Percentiles rank a stretch among this genome's conserved stretches.
These are phyloP conservation scores for Scheffersomyces lignosus DNA, from an alignment of 805 yeast species.

Conservation along the genomic window DNA sequence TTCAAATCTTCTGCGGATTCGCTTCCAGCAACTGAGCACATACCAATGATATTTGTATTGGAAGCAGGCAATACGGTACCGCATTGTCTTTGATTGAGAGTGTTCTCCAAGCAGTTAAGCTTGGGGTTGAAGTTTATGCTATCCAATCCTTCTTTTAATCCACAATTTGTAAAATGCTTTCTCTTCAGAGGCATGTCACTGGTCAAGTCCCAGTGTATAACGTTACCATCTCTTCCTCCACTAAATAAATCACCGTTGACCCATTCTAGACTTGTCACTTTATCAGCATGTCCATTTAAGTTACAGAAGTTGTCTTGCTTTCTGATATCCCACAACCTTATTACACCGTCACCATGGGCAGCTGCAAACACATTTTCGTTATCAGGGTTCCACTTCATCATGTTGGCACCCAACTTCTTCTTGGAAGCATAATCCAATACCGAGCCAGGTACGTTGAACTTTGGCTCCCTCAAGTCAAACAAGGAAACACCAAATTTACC, in stretches of 20 bases:
- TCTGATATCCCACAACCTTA: slow-evolving; percentile 77
- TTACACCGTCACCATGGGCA: slow-evolving; percentile 54
- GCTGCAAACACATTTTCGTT: slow-evolving; percentile 66
- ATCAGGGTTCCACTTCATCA: slow-evolving; percentile 62
- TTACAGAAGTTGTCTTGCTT: slow-evolving; percentile 53
- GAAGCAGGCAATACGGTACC: slow-evolving; percentile 66
- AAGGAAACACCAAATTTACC: slow-evolving; percentile 75
- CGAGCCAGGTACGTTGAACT: slow-evolving; percentile 31
- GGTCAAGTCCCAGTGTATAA: slow-evolving; percentile 65
- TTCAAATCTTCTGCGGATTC: slow-evolving; percentile 29
- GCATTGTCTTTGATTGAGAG: slow-evolving; percentile 48
- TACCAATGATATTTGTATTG: slow-evolving; percentile 46
- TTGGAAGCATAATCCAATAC: slow-evolving; percentile 12
- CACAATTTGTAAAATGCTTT: slow-evolving; percentile 31
- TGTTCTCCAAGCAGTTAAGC: slow-evolving; percentile 30
- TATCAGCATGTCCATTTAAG: slow-evolving; percentile 56
- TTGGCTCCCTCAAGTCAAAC: slow-evolving; percentile 62
- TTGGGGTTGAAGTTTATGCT: slow-evolving; percentile 38
- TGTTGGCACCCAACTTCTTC: slow-evolving; percentile 31
- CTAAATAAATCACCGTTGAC: slow-evolving; percentile 51
- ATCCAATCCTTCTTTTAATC: slow-evolving; percentile 46
- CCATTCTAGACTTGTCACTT: slow-evolving; percentile 64
- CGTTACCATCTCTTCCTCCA: slow-evolving; percentile 63
- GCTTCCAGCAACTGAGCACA: slow-evolving; percentile 35
- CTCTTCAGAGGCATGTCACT: slow-evolving; percentile 16